phyloP scores from a whole-genome alignment of 2,329 filamentous ascomycete genomes.

The Sporothrix luriei region DNA sequence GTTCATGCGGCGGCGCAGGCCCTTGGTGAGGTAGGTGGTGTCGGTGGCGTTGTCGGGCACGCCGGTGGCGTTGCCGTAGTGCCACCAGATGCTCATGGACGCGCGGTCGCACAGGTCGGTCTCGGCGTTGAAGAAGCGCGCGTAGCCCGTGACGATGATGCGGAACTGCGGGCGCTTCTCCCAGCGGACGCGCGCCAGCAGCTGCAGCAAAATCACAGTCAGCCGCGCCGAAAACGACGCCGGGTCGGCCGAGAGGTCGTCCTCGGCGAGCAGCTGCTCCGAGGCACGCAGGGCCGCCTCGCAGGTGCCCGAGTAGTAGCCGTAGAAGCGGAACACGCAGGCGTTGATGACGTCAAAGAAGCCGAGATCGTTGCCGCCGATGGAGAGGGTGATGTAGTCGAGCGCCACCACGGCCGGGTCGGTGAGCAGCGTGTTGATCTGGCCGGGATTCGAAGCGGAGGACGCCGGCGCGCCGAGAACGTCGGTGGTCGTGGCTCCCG shows the following conservation, averaged over 20 bases:
- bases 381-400: slow-evolving; percentile 52
- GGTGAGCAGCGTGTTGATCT: slow-evolving; percentile 49
- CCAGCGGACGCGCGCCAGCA: slow-evolving; percentile 50
- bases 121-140: slow-evolving; percentile 52
- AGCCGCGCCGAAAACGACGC: slow-evolving; percentile 40
- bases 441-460: slow-evolving; percentile 39
- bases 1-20: slow-evolving; percentile 49
- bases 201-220: slow-evolving; percentile 47
- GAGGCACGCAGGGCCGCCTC: slow-evolving; percentile 46
- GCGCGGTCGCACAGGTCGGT: slow-evolving; percentile 50
- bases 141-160: slow-evolving; percentile 53
- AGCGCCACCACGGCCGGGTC: slow-evolving; percentile 37
- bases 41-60: slow-evolving; percentile 28
- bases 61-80: slow-evolving; percentile 42
- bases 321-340: slow-evolving; percentile 55
- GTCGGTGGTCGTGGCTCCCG: slow-evolving; percentile 49
- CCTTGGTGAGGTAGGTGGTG: slow-evolving; percentile 42
- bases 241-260: slow-evolving; percentile 40
- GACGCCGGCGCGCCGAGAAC: slow-evolving; percentile 40
- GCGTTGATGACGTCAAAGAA: slow-evolving; percentile 56
- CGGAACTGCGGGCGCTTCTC: slow-evolving; percentile 50
- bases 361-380: slow-evolving; percentile 54
- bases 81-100: slow-evolving; percentile 53
- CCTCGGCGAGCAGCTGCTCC: slow-evolving; percentile 44
- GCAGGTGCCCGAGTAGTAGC: slow-evolving; percentile 53